Base-by-base conservation (phyloP, 106 monocot species). In the Apostasia ramifera region DNA sequence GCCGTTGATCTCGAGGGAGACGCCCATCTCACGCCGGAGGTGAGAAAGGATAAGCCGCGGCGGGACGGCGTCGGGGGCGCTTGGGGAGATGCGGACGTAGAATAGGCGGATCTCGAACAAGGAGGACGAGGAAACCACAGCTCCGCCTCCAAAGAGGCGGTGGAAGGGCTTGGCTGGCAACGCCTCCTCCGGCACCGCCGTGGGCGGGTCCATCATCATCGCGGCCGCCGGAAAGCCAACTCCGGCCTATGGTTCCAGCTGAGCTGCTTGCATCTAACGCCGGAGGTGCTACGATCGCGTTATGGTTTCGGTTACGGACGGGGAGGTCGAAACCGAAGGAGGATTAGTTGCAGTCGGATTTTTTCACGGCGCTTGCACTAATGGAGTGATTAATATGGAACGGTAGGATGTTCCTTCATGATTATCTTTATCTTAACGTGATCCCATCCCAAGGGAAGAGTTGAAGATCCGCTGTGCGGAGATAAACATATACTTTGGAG, bases 71-170 rank as follows among this genome's bases (percentile, higher is more conserved):
- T 79, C 78, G 26, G 70, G 68, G 13, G 68, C 55, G 76, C 81
- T 81, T 2, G 81, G 81, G 13, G 73, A 60, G 56, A 88, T 66
- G 62, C 87, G 81, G 52, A 87, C 84, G 70, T 84, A 91, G 84
- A 91, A 91, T 52, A 92, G 84, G 65, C 87, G 87, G 71, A 91
- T 87, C 75, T 87, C 84, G 61, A 91, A 68, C 71, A 74, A 87
- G 46, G 91, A 77, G n/a, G 87, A 84, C 38, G 66, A 5, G 13
- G 70, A 71, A 7, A 42, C 12, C 8, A 40, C 5, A 8, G 8
- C 14, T 38, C 60, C 40, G 52, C 53, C 56, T 9, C 15, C 44
- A 45, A 38, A 11, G 43, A n/a, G 53, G 68, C 40, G 68, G 11
- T 54, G 8, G 68, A 6, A 1, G 49, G 40, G 1, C 46, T 26